Evolutionary conservation across 164 flowering plant genomes (phyloP).

Genomic region (Malania oleifera): DNA sequence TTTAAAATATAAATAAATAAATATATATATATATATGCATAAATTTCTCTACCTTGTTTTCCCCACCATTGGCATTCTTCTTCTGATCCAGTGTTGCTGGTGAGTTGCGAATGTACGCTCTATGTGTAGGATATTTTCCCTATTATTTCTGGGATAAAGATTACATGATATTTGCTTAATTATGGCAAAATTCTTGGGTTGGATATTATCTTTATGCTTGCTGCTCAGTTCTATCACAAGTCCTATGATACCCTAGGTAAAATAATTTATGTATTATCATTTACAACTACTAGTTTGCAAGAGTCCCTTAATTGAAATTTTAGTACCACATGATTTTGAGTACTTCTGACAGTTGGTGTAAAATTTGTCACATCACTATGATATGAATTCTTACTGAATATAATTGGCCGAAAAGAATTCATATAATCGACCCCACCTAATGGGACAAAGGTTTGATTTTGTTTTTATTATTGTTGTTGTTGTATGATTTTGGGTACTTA

Average conservation of each 20-base stretch:
- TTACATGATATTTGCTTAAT: conserved; percentile 86
- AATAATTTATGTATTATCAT: conserved; percentile 93
- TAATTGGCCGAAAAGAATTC: too few species aligned
- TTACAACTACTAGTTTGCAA: conserved; percentile 58
- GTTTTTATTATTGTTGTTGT: too few species aligned
- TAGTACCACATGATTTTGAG: not conserved
- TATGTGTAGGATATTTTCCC: conserved; percentile 83
- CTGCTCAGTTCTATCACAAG: conserved; percentile 96
- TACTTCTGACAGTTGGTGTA: too few species aligned
- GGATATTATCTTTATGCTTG: conserved; percentile 88
- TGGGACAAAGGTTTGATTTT: too few species aligned
- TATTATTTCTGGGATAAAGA: conserved; percentile 96
- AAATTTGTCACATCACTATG: too few species aligned
- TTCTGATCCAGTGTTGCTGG: too few species aligned
- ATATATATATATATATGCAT: too few species aligned
- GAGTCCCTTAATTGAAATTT: conserved; percentile 14
- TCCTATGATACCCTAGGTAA: conserved; percentile 86
- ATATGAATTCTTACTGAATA: too few species aligned
- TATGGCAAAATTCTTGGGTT: conserved; percentile 86
- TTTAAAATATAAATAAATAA: too few species aligned
- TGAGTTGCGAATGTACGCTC: conserved; percentile 4
- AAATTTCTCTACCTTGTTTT: too few species aligned
- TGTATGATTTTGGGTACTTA: conserved; percentile 5
- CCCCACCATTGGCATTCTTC: too few species aligned
- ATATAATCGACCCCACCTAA: too few species aligned